Base-by-base conservation (phyloP, 805 yeast genomes). In the Ogataea wickerhamii region DNA sequence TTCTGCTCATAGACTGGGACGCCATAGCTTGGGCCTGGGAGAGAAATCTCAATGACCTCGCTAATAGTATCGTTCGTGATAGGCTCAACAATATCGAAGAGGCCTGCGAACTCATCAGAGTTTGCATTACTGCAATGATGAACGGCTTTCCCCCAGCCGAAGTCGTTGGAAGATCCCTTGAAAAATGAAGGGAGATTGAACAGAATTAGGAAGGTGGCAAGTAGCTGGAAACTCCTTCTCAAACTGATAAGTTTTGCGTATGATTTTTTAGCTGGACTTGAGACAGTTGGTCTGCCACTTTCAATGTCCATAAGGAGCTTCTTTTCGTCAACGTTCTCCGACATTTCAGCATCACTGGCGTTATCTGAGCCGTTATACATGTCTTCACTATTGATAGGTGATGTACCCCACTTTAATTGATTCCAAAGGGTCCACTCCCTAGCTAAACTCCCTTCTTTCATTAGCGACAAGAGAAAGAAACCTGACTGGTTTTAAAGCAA, bases 1-100 rank as follows among this genome's bases (percentile, higher is more conserved):
- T 50, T 35, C 16, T 67, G 64, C 3, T 68, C 55, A 44, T 61
- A 60, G 1, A 78, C 72, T 0, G 75, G 66, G 3, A 31, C 30
- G 6, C 65, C 64, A 27, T 53, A 56, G 28, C 60, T 53, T 6
- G 48, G 32, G 4, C 38, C 38, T 6, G 67, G 67, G 3, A 56
- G 32, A 4, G 53, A 52, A 19, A 63, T 58, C 36, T 62, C 67
- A 36, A 58, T 51, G 2, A 63, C 52, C 44, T 62, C 67, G 17
- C 17, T 26, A 7, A 44, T 37, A 17, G 39, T 13, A 7, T 25
- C 32, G 2, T 27, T 25, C 11, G 26, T n/a, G 11, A 11, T 35
- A 6, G 30, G 28, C 14, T 22, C 38, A 6, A 19, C 14, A 18
- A 8, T 8, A 6, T 29, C 22, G 32, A 8, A 17, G 25, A 22